Percentiles rank a stretch among this genome's conserved stretches.
These are phyloP conservation scores for Pestalotiopsis sp. DNA, from an alignment of 2,329 filamentous ascomycete species.

Conservation along the genomic window DNA sequence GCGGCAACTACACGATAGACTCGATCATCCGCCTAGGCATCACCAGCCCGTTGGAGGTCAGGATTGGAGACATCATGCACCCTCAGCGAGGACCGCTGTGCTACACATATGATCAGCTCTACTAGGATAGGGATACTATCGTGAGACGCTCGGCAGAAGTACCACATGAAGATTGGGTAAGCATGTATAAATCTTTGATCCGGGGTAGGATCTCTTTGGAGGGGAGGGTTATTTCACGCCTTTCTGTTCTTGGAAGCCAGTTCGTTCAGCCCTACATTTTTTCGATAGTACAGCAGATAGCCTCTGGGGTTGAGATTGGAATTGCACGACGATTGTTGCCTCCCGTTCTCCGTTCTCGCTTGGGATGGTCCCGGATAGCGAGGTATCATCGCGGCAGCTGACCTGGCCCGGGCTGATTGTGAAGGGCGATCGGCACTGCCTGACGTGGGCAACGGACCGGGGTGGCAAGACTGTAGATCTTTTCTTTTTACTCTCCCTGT, in stretches of 20 bases:
- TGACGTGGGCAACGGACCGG: not conserved
- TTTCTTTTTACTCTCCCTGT: not conserved
- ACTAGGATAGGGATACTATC: not conserved
- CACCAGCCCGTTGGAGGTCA: not conserved
- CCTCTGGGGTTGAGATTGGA: not conserved
- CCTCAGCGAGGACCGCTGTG: slow-evolving; percentile 8
- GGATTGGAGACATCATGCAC: slow-evolving; percentile 9
- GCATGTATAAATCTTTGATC: not conserved
- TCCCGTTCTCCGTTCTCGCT: not conserved
- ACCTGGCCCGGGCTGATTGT: not conserved
- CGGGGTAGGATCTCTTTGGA: not conserved
- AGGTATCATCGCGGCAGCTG: not conserved
- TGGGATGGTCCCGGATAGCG: not conserved
- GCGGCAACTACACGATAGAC: slow-evolving; percentile 9
- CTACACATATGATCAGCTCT: slow-evolving; percentile 10
- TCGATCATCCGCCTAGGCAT: slow-evolving; percentile 5
- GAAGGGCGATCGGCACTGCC: not conserved
- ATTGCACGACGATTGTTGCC: not conserved
- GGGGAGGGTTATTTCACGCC: not conserved
- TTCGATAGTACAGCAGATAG: not conserved
- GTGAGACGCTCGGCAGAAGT: not conserved
- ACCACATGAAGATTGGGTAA: not conserved
- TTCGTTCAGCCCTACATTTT: not conserved
- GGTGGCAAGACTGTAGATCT: not conserved
- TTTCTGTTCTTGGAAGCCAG: not conserved